These are phyloP conservation scores for Penicillium goetzii DNA, from an alignment of 495 filamentous ascomycete genomes.

Conservation along the genomic window DNA sequence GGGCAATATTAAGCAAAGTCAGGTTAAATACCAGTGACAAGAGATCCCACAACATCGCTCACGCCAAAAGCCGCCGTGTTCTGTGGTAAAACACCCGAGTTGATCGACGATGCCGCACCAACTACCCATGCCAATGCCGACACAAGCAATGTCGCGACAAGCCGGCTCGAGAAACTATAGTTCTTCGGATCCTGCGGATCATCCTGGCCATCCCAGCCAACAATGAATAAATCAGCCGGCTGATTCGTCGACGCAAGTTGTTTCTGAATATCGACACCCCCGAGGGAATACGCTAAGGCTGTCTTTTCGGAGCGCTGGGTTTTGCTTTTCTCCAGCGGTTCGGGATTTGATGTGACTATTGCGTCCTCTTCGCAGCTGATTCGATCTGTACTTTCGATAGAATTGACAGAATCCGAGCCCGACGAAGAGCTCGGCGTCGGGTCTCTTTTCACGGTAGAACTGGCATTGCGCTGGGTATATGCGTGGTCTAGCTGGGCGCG, in stretches of 20 bases:
- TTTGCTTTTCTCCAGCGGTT: constrained; percentile 13
- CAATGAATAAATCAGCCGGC: constrained; percentile 47
- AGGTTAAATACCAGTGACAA: constrained; percentile 32
- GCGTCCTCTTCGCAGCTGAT: neutral
- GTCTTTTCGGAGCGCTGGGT: constrained; percentile 35
- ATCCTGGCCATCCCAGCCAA: constrained; percentile 57
- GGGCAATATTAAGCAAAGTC: neutral
- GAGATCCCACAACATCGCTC: constrained; percentile 54
- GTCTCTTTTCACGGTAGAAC: constrained; percentile 15
- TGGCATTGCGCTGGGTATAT: constrained; percentile 17
- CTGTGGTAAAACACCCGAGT: constrained; percentile 48
- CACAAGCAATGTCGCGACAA: constrained; percentile 53
- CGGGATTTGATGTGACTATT: neutral
- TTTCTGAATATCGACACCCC: constrained; percentile 46
- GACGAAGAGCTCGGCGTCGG: neutral
- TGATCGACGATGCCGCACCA: constrained; percentile 56
- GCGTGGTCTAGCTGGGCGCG: constrained; percentile 31
- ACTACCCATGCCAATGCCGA: constrained; percentile 56
- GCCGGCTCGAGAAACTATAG: constrained; percentile 45
- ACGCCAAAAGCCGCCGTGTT: constrained; percentile 53
- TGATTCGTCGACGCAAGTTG: constrained; percentile 31
- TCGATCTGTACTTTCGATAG: neutral
- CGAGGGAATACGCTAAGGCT: constrained; percentile 36
- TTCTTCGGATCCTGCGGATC: constrained; percentile 62
- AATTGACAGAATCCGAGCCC: neutral